Base-by-base conservation (phyloP, 108 stramenopile species). In the Conticribra guillardii region DNA sequence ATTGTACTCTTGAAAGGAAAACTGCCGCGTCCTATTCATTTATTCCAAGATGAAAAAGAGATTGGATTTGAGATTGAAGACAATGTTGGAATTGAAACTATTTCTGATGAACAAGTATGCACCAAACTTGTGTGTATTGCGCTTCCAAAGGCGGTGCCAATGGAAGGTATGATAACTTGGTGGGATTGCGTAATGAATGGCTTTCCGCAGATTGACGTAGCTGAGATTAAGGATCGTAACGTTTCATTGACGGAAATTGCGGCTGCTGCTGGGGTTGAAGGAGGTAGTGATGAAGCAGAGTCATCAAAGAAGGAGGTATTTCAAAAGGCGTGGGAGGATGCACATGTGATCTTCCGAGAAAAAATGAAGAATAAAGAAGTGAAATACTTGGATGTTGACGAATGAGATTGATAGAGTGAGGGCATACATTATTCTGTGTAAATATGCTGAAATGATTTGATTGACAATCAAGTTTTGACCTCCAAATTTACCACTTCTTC, bases 301-400 rank as follows among this genome's bases (percentile, higher is more conserved):
- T 1, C 37, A 27, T 55, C 66, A 23, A 74, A 66, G 53, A 66
- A 74, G 33, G 79, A 67, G 56, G 65, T 50, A 48, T 82, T 79
- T 68, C 57, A 66, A 56, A 79, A 69, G 58, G 81, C 77, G 16
- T 82, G 81, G 81, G 56, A 74, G 0, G 81, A 79, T 31, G 81
- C 81, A 0, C 81, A 82, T 52, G 53, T 44, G 14, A 54, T 67
- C 54, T 82, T 82, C 64, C 81, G 81, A 14, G 77, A 68, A 56
- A 80, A 73, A 54, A 60, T 64, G 28, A 69, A 73, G 54, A 67
- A 58, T n/a, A 63, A 51, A 55, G 72, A 69, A 53, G 55, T 44
- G 54, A 61, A 67, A 55, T 56, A 59, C 4, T 55, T 74, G 15
- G 34, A 60, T 27, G 57, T 74, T 22, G 70, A 62, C 19, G 70